A percentile compares a stretch with the other conserved stretches of the same genome.
Conservation (phyloP, 495 filamentous ascomycete species). For the Cercophora sp. region DNA sequence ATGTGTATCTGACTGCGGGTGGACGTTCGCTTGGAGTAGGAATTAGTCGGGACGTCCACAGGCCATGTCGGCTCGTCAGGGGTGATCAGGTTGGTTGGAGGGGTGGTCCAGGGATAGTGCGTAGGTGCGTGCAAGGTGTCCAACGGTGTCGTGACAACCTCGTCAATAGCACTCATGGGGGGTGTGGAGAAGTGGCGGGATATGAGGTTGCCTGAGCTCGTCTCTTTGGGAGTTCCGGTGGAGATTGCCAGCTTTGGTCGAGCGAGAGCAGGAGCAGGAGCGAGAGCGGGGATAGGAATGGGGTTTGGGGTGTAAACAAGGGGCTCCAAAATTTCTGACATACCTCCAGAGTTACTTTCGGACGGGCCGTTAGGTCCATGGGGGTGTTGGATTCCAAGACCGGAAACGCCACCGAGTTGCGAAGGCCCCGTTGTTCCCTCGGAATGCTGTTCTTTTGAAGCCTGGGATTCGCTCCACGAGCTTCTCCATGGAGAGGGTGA, state of each 20-base stretch:
- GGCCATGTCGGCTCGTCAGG: slow-evolving; percentile 24
- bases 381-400: no score
- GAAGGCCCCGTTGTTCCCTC: no score
- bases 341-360: background rate
- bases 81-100: slow-evolving; percentile 10
- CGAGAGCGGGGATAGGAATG: no score
- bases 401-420: no score
- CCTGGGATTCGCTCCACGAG: no score
- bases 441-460: no score
- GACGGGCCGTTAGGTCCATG: slow-evolving; percentile 13
- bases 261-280: no score
- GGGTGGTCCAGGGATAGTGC: slow-evolving; percentile 4
- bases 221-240: slow-evolving; percentile 12
- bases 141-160: slow-evolving; percentile 7
- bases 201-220: slow-evolving; percentile 16
- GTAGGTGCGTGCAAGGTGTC: slow-evolving; percentile 6
- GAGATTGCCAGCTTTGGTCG: slow-evolving; percentile 23
- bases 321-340: slow-evolving; percentile 1
- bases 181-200: slow-evolving; percentile 21
- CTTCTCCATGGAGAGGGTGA: no score
- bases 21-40: background rate
- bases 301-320: slow-evolving; percentile 12
- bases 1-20: no score
- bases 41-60: slow-evolving; percentile 7
- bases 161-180: slow-evolving; percentile 19